These are phyloP conservation scores for Zostera marina DNA, from an alignment of 116 monocot genomes.

Conservation along the genomic window DNA sequence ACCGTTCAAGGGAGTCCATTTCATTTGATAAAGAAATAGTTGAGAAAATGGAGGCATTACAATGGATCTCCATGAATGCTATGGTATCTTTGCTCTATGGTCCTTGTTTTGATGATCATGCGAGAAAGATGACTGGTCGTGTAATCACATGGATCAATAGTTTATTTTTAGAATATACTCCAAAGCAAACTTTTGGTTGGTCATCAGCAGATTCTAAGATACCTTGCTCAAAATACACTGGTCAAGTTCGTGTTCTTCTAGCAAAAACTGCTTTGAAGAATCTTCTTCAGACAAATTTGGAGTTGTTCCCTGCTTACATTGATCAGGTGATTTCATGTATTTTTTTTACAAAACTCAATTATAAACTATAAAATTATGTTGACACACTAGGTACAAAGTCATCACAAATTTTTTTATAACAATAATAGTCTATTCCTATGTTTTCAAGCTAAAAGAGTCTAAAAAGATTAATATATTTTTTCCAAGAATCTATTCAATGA, in stretches of 20 bases:
- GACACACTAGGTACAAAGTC: neutral
- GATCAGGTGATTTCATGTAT: constrained; percentile 62
- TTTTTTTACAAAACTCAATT: no score
- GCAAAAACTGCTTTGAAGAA: constrained; percentile 93
- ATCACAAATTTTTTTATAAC: no score
- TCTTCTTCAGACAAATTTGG: constrained; percentile 91
- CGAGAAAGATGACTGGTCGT: constrained; percentile 77
- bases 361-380: no score
- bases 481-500: no score
- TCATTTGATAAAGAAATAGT: constrained; percentile 74
- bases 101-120: constrained; percentile 94
- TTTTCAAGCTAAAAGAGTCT: no score
- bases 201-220: constrained; percentile 86
- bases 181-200: constrained; percentile 61
- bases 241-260: constrained; percentile 54
- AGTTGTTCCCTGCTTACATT: constrained; percentile 85
- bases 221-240: constrained; percentile 50
- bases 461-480: no score
- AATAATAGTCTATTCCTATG: no score
- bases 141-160: constrained; percentile 86
- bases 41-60: constrained; percentile 79
- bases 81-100: constrained; percentile 91
- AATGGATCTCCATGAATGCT: constrained; percentile 93
- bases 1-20: constrained; percentile 81
- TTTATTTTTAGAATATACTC: constrained; percentile 54